Evolutionary conservation across 2,329 filamentous ascomycete species (phyloP), one percentile per base, ranked within the genome.

Genomic region (Fusarium armeniacum): DNA sequence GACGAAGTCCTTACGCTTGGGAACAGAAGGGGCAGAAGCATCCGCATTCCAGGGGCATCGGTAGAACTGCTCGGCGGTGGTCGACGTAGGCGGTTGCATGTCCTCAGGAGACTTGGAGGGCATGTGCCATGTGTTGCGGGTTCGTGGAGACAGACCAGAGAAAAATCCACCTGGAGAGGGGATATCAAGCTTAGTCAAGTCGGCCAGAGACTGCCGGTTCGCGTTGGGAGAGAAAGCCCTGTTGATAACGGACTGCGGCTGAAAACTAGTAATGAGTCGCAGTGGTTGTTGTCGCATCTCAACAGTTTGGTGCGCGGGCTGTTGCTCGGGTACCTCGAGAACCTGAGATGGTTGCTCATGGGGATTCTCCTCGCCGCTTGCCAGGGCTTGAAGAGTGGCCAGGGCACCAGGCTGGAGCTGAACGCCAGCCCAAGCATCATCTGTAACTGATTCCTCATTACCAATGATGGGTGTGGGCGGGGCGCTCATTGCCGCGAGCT

Each of bases 91-190:
- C 1, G 89, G 89, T 5, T 82, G 81, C 67, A 84, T 76, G 20
- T 85, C 86, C 10, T 87, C 85, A 15, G 86, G 85, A 22, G 85
- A 84, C 71, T 79, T 82, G 30, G 82, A 81, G 13, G 86, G 84
- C 63, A 90, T 82, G 75, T 93, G 89, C 95, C 95, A 98, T 15
- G 94, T 96, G 75, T 90, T 89, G 54, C 94, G 89, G 38, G 91
- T 89, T 55, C 89, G 87, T 5, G 91, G 88, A 38, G 91, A 93
- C 30, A 98, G 86, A 0, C 91, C 93, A 3, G 93, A 93, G 80
- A 98, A 98, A 84, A 98, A 98, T 1, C 92, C 93, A 28, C 93
- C 91, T 0, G 95, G 95, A 0, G 95, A 98, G 8, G 94, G 95
- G 35, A 98, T 94, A 28, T 94, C 94, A 22, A 98, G 86, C 62